Evolutionary conservation across 495 filamentous ascomycete genomes (phyloP), one percentile per base, ranked within the genome.

Genomic region (Cudoniella acicularis): DNA sequence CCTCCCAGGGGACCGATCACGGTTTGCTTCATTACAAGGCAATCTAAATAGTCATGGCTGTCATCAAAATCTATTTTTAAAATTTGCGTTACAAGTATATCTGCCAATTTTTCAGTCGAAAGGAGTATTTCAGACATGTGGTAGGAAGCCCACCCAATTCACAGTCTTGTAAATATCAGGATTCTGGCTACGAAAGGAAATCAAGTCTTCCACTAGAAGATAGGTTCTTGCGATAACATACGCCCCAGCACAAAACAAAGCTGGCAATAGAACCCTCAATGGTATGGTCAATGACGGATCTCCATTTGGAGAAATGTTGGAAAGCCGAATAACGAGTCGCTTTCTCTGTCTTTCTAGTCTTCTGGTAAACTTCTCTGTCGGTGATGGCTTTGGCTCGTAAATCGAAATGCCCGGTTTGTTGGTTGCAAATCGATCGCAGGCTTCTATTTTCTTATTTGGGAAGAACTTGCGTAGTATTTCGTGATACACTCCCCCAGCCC

Each of bases 131-230:
- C 26, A 49, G 20, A 61, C 8, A 50, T 54, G 51, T 23, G 58
- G 58, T 2, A 55, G 16, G 40, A 30, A 61, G 9, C 41, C 21
- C 2, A 25, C 2, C 58, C 58, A 61, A 17, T 55, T 22, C 42
- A 61, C 58, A 24, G 24, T 49, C 16, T 22, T 10, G 22, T 40
- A 61, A n/a, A 36, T 27, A 27, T 27, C 36, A 4, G 43, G 10
- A 17, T 40, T 21, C 47, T 27, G 27, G 9, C 20, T 36, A 6
- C 58, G 22, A 10, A 61, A 55, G 6, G 20, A 30, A 3, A 61
- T 26, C 6, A 61, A 2, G 23, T 54, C 52, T 30, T 61, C 58
- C 22, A 61, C 18, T 8, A 61, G 13, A 23, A 56, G 46, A 45
- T 49, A 61, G 1, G 21, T 10, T 22, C 58, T 24, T 10, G 45